phyloP scores from a whole-genome alignment of 2,329 filamentous ascomycete species.

The Exophiala sideris region DNA sequence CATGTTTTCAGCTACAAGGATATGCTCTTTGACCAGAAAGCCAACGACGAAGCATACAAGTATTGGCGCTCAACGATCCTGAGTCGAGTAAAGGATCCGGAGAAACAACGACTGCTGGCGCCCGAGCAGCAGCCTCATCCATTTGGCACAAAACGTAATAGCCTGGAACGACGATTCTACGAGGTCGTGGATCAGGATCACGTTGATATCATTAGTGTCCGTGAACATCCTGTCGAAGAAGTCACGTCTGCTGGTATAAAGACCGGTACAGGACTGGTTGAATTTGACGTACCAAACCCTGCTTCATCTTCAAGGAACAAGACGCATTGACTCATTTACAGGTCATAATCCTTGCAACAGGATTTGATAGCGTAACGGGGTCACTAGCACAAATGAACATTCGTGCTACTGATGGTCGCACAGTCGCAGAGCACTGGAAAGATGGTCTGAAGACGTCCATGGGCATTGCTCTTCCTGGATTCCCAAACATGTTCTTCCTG shows the following conservation, averaged over 20 bases:
- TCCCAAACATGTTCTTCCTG: constrained; percentile 51
- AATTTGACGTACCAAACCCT: constrained; percentile 48
- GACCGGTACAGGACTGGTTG: constrained; percentile 51
- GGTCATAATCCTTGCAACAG: constrained; percentile 42
- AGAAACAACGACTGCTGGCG: constrained; percentile 51
- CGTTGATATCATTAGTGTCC: constrained; percentile 46
- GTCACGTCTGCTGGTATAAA: constrained; percentile 46
- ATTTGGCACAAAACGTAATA: constrained; percentile 53
- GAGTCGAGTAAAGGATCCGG: constrained; percentile 49
- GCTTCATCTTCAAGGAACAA: no score
- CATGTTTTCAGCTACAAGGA: constrained; percentile 36
- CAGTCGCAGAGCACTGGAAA: constrained; percentile 38
- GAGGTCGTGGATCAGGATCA: constrained; percentile 48
- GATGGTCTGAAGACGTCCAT: constrained; percentile 40
- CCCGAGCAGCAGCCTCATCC: constrained; percentile 51
- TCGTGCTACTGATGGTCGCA: constrained; percentile 31
- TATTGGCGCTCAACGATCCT: constrained; percentile 55
- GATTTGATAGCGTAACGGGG: constrained; percentile 45
- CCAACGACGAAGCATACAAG: constrained; percentile 52
- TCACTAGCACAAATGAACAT: constrained; percentile 41
- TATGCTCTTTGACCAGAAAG: constrained; percentile 41
- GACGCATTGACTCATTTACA: no score
- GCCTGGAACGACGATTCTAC: constrained; percentile 50
- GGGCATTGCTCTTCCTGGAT: constrained; percentile 42
- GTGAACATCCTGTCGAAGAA: constrained; percentile 38